A percentile compares a stretch with the other conserved stretches of the same genome.
Conservation (phyloP, 2,329 filamentous ascomycete genomes). For the Botrytis fragariae region DNA sequence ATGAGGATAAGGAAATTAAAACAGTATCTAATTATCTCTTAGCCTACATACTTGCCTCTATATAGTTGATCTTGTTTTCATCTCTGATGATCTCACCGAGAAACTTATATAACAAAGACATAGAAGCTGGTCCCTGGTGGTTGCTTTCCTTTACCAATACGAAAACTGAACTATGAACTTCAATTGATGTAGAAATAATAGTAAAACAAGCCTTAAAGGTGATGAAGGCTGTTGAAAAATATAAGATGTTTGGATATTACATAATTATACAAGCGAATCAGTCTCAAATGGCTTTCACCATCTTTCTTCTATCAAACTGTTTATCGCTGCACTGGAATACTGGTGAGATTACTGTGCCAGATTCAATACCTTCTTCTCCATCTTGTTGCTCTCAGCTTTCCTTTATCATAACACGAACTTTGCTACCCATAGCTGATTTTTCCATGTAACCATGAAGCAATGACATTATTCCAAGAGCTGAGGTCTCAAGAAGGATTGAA, state of each 20-base stretch:
- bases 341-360: not conserved
- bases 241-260: not conserved
- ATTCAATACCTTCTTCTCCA: not conserved
- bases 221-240: not conserved
- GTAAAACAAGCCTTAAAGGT: not conserved
- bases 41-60: not conserved
- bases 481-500: no score
- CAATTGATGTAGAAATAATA: not conserved
- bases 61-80: not conserved
- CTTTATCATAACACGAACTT: not conserved
- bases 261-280: not conserved
- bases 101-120: not conserved
- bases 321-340: not conserved
- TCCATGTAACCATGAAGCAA: no score
- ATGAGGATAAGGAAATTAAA: not conserved
- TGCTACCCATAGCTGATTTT: not conserved
- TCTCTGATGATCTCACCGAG: not conserved
- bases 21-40: not conserved
- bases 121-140: not conserved
- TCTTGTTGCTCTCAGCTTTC: not conserved
- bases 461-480: no score
- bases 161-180: not conserved
- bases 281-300: not conserved
- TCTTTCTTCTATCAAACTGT: not conserved
- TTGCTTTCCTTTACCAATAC: not conserved